Evolutionary conservation across 2,329 filamentous ascomycete species (phyloP).

Genomic region (Rugonectria rugulosa): DNA sequence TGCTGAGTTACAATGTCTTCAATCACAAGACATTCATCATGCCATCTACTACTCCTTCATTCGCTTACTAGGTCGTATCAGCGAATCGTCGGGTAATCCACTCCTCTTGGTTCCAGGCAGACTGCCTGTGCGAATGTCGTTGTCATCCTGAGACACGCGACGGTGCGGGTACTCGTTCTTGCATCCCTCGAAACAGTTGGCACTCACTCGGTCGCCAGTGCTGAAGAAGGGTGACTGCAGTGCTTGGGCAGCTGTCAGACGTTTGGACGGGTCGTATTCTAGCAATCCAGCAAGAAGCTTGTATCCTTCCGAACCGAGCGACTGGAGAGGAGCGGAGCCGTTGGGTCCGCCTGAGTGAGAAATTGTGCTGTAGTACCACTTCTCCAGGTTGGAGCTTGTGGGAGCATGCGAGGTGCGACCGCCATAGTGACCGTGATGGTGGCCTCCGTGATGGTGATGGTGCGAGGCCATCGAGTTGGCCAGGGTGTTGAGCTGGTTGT

Average conservation of each 20-base stretch:
- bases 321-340: conserved; percentile 54
- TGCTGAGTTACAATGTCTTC: neutral
- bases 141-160: conserved; percentile 91
- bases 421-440: conserved; percentile 51
- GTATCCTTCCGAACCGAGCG: conserved; percentile 79
- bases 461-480: conserved; percentile 58
- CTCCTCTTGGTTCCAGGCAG: conserved; percentile 91
- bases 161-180: conserved; percentile 90
- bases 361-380: conserved; percentile 79
- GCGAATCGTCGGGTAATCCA: conserved; percentile 79
- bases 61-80: conserved; percentile 70
- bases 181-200: conserved; percentile 90
- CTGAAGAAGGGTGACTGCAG: conserved; percentile 91
- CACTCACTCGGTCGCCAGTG: conserved; percentile 73
- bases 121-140: conserved; percentile 91
- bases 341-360: conserved; percentile 57
- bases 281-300: conserved; percentile 82
- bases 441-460: conserved; percentile 50
- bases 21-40: neutral
- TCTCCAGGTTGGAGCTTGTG: conserved; percentile 69
- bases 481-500: conserved; percentile 69
- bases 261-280: conserved; percentile 90
- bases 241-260: conserved; percentile 86
- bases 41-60: conserved; percentile 59
- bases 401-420: conserved; percentile 49